phyloP scores from a whole-genome alignment of 176 grass and related monocot genomes.

The Hsuehochloa calcarea region DNA sequence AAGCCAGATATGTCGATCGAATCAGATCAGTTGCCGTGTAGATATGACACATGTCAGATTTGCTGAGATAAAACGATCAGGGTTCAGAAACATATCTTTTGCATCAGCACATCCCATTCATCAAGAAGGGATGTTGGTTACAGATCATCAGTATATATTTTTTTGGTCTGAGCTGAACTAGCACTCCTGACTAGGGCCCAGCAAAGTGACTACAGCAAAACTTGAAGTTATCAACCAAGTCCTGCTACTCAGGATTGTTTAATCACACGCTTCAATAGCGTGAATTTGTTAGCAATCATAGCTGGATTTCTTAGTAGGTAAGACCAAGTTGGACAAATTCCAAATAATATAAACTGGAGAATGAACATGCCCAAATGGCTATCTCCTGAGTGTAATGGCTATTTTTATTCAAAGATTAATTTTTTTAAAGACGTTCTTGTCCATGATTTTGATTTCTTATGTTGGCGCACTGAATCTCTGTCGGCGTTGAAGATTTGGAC shows the following conservation, averaged over 20 bases:
- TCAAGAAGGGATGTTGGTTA: neutral
- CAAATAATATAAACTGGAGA: neutral
- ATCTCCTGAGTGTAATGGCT: neutral
- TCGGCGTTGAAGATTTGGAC: neutral
- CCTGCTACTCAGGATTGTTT: neutral
- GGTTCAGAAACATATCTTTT: neutral
- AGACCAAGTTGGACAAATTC: neutral
- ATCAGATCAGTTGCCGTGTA: conserved; percentile 1
- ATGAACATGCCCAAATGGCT: neutral
- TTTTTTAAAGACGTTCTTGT: neutral
- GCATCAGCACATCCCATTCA: conserved; percentile 18
- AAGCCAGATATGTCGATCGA: neutral
- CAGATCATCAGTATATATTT: neutral
- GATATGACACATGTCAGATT: neutral
- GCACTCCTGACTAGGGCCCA: neutral
- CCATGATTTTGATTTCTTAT: neutral
- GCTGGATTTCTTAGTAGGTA: neutral
- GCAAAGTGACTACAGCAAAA: neutral
- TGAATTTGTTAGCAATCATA: neutral
- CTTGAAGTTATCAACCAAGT: neutral
- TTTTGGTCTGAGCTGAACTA: neutral
- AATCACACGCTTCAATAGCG: neutral
- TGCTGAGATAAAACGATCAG: neutral
- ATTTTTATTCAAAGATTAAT: neutral
- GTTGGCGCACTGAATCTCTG: neutral